Evolutionary conservation across 495 filamentous ascomycete genomes (phyloP), one percentile per base, ranked within the genome.

Genomic region (Jackrogersella multiformis): DNA sequence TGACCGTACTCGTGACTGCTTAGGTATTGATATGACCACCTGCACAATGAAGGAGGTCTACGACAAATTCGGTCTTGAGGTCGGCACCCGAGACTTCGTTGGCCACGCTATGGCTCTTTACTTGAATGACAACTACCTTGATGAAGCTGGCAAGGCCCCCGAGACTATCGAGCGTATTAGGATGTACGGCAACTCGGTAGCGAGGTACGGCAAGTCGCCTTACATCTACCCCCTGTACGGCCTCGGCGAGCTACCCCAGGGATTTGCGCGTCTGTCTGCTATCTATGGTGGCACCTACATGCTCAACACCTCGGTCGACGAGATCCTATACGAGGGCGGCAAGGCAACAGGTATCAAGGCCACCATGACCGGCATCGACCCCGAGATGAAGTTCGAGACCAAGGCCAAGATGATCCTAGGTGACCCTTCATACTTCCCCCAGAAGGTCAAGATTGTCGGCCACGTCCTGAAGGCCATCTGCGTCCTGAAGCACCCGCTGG

Each of bases 191-290:
- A 97, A 96, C 83, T 96, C 92, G 23, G 97, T 99, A 84, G 93
- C 95, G 34, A 89, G 96, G 64, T 98, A 98, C 79, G 95, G 95
- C 76, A 98, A 97, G 80, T 97, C 94, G 16, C 95, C 95, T 13
- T 99, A 99, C 81, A 98, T 99, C 81, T 99, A 98, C 82, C 95
- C 95, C 16, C 90, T 97, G 10, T 97, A 99, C 79, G 95, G 95
- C 60, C 86, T 99, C 20, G 95, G 96, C 72, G 95, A 99, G 81
- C 88, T 99, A 34, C 95, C 95, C 23, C 96, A 99, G 83, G 94
- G 96, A 55, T 99, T 99, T 75, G 96, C 95, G 45, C 94, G 96
- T 74, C 84, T 98, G 32, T 97, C 93, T 9, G 95, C 95, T 73
- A 97, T 98, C 79, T 97, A 98, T 76, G 96, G 96, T 68, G 96